Evolutionary conservation across 2,329 filamentous ascomycete species (phyloP).

Genomic region (Trichoderma sp.): DNA sequence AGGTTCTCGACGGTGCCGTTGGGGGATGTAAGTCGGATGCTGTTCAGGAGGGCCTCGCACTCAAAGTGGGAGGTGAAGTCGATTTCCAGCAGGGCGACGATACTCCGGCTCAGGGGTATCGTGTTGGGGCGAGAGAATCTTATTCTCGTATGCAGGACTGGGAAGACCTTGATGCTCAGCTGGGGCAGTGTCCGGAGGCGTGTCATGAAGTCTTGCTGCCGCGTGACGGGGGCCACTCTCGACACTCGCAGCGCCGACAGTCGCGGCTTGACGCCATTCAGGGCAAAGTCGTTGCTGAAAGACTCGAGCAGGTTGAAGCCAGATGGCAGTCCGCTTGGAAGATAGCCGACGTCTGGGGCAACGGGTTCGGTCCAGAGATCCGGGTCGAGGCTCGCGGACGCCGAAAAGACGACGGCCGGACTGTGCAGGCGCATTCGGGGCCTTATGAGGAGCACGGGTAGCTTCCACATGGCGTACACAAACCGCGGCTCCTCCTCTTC

Average conservation of each 20-base stretch:
- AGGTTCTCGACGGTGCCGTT: constrained; percentile 62
- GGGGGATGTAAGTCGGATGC: constrained; percentile 57
- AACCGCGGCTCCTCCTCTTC: constrained; percentile 35
- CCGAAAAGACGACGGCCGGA: constrained; percentile 66
- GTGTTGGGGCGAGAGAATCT: constrained; percentile 67
- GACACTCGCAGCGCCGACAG: constrained; percentile 75
- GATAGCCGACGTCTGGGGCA: constrained; percentile 57
- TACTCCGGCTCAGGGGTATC: constrained; percentile 57
- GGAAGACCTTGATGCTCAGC: constrained; percentile 64
- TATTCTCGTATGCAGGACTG: constrained; percentile 71
- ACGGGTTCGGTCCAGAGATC: constrained; percentile 35
- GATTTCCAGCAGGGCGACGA: constrained; percentile 71
- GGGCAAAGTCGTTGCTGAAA: constrained; percentile 65
- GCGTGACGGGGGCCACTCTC: constrained; percentile 68
- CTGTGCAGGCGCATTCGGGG: constrained; percentile 66
- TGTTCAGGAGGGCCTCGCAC: constrained; percentile 63
- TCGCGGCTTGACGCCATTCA: constrained; percentile 63
- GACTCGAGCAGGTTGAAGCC: constrained; percentile 77
- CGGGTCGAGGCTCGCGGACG: constrained; percentile 61
- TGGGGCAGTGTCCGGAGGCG: constrained; percentile 66
- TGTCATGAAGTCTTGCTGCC: constrained; percentile 60
- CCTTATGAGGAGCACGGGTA: constrained; percentile 57
- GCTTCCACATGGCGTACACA: constrained; percentile 61
- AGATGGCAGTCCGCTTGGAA: constrained; percentile 67
- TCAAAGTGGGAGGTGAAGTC: constrained; percentile 72